phyloP scores from a whole-genome alignment of 495 filamentous ascomycete species.

The Pseudevernia furfuracea region DNA sequence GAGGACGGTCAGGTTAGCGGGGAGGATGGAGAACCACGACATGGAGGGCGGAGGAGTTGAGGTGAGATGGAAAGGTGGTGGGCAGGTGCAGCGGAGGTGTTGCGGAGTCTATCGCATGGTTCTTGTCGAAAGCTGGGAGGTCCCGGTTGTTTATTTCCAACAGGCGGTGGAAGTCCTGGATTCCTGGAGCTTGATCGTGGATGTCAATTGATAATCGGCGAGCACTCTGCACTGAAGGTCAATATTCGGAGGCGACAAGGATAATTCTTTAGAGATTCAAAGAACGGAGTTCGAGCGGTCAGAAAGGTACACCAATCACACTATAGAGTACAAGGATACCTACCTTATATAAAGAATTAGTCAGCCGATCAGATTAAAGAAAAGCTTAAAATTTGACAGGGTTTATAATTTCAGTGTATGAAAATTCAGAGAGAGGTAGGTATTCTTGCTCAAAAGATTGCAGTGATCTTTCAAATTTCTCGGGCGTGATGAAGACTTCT shows the following conservation, averaged over 20 bases:
- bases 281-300: too few relatives aligned
- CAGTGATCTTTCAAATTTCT: too few relatives aligned
- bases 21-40: conserved; percentile 61
- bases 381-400: too few relatives aligned
- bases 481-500: neutral
- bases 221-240: neutral
- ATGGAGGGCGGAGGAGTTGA: conserved; percentile 30
- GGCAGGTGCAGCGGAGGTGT: neutral
- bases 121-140: neutral
- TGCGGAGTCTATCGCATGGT: conserved; percentile 7
- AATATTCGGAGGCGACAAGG: neutral
- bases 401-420: too few relatives aligned
- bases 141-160: neutral
- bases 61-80: neutral
- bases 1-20: conserved; percentile 44
- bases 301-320: neutral
- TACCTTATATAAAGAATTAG: too few relatives aligned
- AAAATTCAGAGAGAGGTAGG: too few relatives aligned
- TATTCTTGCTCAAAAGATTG: too few relatives aligned
- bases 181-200: neutral
- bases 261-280: neutral
- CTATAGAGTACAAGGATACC: too few relatives aligned
- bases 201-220: neutral
- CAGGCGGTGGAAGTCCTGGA: neutral
- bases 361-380: too few relatives aligned